A percentile compares a stretch with the other conserved stretches of the same genome.
Evolutionary conservation across 306 rosid species (phyloP).

Genomic region (Trifolium pratense): DNA sequence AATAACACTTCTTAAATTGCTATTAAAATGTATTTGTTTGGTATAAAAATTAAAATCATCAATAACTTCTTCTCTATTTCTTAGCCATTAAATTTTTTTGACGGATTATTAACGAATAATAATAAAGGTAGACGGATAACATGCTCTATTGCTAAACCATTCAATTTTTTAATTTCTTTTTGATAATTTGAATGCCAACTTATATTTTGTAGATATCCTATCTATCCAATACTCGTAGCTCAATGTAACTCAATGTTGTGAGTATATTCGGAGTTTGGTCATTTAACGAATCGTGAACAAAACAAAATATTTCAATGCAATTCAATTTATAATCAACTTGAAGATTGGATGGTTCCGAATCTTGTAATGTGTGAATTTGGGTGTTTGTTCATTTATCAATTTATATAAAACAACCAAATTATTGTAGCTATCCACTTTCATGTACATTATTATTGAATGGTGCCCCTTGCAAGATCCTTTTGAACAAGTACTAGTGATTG

Average conservation of each 20-base stretch:
- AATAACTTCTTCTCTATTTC: not conserved
- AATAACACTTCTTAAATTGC: too few species aligned
- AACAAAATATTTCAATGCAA: not conserved
- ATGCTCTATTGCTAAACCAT: too few species aligned
- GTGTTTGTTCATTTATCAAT: conserved; percentile 17
- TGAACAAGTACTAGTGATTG: not conserved
- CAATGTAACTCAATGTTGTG: too few species aligned
- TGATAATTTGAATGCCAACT: too few species aligned
- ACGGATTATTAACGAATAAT: too few species aligned
- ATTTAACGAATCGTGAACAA: not conserved
- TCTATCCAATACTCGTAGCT: not conserved
- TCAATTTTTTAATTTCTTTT: too few species aligned
- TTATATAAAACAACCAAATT: conserved; percentile 10
- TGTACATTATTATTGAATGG: conserved; percentile 36
- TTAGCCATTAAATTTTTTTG: not conserved
- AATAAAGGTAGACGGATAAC: too few species aligned
- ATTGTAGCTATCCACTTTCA: not conserved
- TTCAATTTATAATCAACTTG: not conserved
- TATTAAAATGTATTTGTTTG: not conserved
- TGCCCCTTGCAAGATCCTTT: conserved; percentile 38
- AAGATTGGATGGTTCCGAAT: not conserved
- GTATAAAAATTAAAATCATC: not conserved
- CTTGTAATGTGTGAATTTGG: not conserved
- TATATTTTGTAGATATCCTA: too few species aligned
- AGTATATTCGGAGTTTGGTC: not conserved